Evolutionary conservation across 2,329 filamentous ascomycete species (phyloP).

Genomic region (Zymoseptoria ardabiliae): DNA sequence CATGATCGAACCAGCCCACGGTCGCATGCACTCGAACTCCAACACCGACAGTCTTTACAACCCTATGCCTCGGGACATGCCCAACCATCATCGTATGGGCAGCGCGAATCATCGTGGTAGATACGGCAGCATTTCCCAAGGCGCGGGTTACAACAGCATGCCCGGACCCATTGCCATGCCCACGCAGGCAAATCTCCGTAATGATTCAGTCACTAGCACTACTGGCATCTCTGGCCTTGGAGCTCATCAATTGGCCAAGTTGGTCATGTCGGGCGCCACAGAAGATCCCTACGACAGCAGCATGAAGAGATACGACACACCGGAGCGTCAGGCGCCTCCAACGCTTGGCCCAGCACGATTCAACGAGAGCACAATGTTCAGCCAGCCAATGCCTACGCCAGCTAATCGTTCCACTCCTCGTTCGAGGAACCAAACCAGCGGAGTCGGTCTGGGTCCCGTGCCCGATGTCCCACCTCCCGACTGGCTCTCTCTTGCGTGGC

Average conservation of each 20-base stretch:
- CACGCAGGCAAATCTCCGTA: background rate
- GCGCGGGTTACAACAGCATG: background rate
- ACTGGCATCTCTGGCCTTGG: background rate
- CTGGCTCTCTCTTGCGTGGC: slow-evolving; percentile 13
- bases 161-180: background rate
- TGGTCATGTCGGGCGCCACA: slow-evolving; percentile 11
- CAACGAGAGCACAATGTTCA: slow-evolving; percentile 17
- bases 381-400: background rate
- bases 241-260: slow-evolving; percentile 4
- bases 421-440: background rate
- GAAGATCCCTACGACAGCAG: slow-evolving; percentile 15
- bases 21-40: background rate
- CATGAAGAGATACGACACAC: slow-evolving; percentile 9
- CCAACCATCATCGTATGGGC: background rate
- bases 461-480: slow-evolving; percentile 4
- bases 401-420: background rate
- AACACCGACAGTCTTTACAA: background rate
- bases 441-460: background rate
- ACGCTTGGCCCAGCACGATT: slow-evolving; percentile 19
- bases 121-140: background rate
- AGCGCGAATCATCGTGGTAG: background rate
- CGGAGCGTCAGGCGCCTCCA: slow-evolving; percentile 6
- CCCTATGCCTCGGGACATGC: background rate
- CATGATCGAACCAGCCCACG: background rate
- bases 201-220: background rate